phyloP scores from a whole-genome alignment of 192 early-diverging fungal species.

The Glomus cerebriforme region DNA sequence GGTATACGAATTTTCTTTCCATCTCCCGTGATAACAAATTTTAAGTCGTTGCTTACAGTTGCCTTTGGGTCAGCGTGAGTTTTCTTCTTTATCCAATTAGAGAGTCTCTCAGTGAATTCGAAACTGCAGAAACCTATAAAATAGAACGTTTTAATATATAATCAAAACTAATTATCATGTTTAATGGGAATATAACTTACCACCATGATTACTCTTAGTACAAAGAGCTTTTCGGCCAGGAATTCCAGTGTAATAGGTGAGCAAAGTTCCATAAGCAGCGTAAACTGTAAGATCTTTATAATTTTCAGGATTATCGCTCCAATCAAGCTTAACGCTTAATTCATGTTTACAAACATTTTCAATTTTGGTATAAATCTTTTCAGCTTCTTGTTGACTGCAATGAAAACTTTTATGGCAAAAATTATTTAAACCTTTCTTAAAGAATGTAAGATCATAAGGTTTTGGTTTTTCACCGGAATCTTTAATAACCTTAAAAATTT shows the following conservation, averaged over 20 bases:
- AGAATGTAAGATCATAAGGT: not conserved
- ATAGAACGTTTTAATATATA: too few species aligned
- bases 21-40: not conserved
- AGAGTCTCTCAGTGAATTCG: too few species aligned
- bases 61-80: too few species aligned
- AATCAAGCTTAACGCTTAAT: not conserved
- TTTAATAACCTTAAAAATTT: not conserved
- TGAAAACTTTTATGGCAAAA: not conserved
- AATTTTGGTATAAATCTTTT: not conserved
- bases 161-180: too few species aligned
- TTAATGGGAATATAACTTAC: not conserved
- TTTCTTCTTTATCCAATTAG: too few species aligned
- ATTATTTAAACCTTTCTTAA: not conserved
- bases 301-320: not conserved
- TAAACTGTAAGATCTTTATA: not conserved
- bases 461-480: not conserved
- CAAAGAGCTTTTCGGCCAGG: not conserved
- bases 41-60: too few species aligned
- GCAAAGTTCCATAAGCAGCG: not conserved
- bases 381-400: not conserved
- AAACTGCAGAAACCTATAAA: too few species aligned
- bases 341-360: not conserved
- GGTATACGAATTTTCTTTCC: too few species aligned
- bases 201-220: not conserved
- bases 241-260: not conserved